Evolutionary conservation across 1,284 basidiomycete species (phyloP), one percentile per base, ranked within the genome.

Genomic region (Leccinum griseonigrum): DNA sequence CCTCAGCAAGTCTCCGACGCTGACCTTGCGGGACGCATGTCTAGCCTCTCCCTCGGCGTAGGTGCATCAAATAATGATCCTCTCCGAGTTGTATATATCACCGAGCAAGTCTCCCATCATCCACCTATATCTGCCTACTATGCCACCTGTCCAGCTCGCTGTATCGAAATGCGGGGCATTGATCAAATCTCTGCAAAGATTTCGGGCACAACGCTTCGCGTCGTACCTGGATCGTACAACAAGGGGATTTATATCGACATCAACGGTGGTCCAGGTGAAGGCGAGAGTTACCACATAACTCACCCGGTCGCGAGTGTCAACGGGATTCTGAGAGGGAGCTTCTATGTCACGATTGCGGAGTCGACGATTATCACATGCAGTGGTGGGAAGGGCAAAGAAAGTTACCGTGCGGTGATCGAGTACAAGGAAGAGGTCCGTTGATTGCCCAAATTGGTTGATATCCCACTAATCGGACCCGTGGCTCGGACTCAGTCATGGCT

Each of bases 101-200:
- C 89, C 29, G 90, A 92, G 71, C 94, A 97, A 77, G 88, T 98
- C 50, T 97, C 94, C 9, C 97, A 99, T 77, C 97, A 99, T 71
- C 97, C 97, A 0, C 97, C 97, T 2, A 86, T 98, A 50, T 97
- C 94, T 1, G 90, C 93, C 1, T 98, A 90, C 73, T 88, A 87
- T 67, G 92, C 92, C n/a, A 70, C 77, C 11, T 95, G 92, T 72
- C 92, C 93, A 0, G 79, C 85, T 58, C 84, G 86, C 28, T 83
- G 84, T n/a, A 73, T 95, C 54, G 87, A 92, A 69, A 80, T 93
- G 70, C 78, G 78, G 31, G 92, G 93, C 7, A 81, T 95, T 57
- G 97, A 99, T 79, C 97, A 99, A 78, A 94, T 99, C 64, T 85
- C 89, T 1, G 97, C 95, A 51, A 92, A 90, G 74, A 88, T 97